Evolutionary conservation across 805 yeast species (phyloP).

Genomic region (Candida michaelii): DNA sequence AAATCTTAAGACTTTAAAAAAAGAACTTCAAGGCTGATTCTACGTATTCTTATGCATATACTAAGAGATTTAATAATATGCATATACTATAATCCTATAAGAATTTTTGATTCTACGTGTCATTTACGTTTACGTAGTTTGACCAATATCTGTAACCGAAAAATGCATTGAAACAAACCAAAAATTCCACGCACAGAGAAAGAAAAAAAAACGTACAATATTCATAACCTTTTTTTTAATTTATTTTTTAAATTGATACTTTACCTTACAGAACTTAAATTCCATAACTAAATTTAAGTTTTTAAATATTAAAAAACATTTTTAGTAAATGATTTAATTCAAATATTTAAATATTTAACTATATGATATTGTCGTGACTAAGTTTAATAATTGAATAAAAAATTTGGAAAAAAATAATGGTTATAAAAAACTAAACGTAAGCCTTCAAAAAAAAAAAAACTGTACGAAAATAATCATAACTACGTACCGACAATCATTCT

Average conservation of each 20-base stretch:
- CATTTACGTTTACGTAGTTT: conserved; percentile 4
- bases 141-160: conserved; percentile 3
- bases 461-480: too few species aligned
- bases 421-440: too few species aligned
- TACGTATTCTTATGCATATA: background rate
- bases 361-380: too few species aligned
- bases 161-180: background rate
- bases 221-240: background rate
- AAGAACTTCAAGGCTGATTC: too few species aligned
- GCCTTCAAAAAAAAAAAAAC: too few species aligned
- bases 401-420: too few species aligned
- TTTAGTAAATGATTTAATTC: too few species aligned
- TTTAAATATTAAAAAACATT: background rate
- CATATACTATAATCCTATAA: background rate
- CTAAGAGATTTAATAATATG: background rate
- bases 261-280: conserved; percentile 3
- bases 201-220: background rate
- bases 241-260: background rate
- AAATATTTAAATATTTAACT: too few species aligned
- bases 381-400: too few species aligned
- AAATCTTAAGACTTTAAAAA: too few species aligned
- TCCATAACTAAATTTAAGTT: conserved; percentile 1
- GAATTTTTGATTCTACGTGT: background rate
- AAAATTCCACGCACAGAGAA: conserved; percentile 7
- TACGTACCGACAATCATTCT: background rate